Base-by-base conservation (phyloP, 2,329 filamentous ascomycete species). In the Aspergillus alliaceus region DNA sequence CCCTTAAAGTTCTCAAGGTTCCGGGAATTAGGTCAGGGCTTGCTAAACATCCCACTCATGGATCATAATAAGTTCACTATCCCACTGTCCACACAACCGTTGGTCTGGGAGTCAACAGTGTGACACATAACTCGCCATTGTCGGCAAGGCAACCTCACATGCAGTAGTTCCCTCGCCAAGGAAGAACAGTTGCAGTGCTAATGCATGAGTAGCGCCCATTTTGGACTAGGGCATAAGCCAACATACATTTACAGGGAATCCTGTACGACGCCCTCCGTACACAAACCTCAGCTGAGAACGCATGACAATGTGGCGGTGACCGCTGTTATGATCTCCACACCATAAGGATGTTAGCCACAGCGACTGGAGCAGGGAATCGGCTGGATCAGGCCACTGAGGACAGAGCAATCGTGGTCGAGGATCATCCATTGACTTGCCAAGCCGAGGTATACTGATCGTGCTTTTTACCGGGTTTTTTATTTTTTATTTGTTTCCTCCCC, bases 131-230 rank as follows among this genome's bases (percentile, higher is more conserved):
- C 46, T 47, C 40, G 29, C 39, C 24, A 34, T 51, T 57, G 44
- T 53, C 48, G 34, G 53, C 51, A 54, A 62, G 61, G 59, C 56
- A 60, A 64, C 56, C 55, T 55, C 57, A 56, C 61, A 57, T 60
- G 59, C 62, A 63, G 59, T 57, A 62, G 53, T 18, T 40, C 44
- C 24, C 8, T 56, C 55, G 29, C 54, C 56, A 52, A 53, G 40
- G 31, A 39, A 51, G 49, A 46, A 58, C 24, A 14, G 40, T 44
- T n/a, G 50, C 53, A 51, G 49, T 62, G 48, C 61, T 62, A 60
- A 65, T 65, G 61, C 63, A 65, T 12, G 44, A 53, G 34, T 47
- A 57, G 32, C 47, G 32, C 37, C 55, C 49, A 22, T 58, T 39
- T 24, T 47, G 31, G 32, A 39, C 46, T 52, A 53, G 48, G 34